Conservation (phyloP, 2,329 filamentous ascomycete genomes). For the Tolypocladium ophioglossoides region DNA sequence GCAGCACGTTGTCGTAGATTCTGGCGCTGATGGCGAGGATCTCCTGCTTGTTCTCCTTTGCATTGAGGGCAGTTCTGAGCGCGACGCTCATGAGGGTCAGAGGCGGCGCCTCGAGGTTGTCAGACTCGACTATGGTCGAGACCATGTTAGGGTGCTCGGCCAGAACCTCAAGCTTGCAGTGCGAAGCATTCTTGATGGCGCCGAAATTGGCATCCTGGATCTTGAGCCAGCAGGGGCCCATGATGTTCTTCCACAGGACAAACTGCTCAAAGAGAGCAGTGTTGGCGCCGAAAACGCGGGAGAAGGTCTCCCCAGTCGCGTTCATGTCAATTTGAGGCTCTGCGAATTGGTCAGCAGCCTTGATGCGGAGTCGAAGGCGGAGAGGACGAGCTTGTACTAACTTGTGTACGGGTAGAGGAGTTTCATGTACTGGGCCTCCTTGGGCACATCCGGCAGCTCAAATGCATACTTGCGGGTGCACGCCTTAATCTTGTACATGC, state of each 20-base stretch:
- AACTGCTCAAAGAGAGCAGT: conserved; percentile 96
- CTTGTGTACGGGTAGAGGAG: conserved; percentile 90
- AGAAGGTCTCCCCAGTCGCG: conserved; percentile 76
- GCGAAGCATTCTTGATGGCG: conserved; percentile 81
- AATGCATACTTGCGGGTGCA: conserved; percentile 92
- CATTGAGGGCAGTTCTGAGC: conserved; percentile 78
- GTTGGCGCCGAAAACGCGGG: conserved; percentile 85
- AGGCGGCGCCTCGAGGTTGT: conserved; percentile 73
- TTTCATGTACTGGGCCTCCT: conserved; percentile 85
- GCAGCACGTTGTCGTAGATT: conserved; percentile 81
- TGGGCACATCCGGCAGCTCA: conserved; percentile 77
- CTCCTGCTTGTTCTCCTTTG: conserved; percentile 92
- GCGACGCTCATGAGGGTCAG: conserved; percentile 94
- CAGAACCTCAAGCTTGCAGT: conserved; percentile 90
- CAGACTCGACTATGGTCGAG: conserved; percentile 60
- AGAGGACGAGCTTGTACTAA: conserved; percentile 20
- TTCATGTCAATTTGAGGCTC: conserved; percentile 62
- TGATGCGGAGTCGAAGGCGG: not conserved
- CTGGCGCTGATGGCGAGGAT: conserved; percentile 85
- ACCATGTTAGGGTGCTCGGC: conserved; percentile 71
- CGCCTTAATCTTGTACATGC: conserved; percentile 87
- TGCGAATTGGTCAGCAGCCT: conserved; percentile 16
- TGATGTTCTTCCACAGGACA: conserved; percentile 96
- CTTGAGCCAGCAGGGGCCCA: conserved; percentile 96
- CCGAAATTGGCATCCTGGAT: conserved; percentile 79